These are phyloP conservation scores for Hanseniaspora sp. DNA, from an alignment of 1,139 yeast genomes.

Conservation along the genomic window DNA sequence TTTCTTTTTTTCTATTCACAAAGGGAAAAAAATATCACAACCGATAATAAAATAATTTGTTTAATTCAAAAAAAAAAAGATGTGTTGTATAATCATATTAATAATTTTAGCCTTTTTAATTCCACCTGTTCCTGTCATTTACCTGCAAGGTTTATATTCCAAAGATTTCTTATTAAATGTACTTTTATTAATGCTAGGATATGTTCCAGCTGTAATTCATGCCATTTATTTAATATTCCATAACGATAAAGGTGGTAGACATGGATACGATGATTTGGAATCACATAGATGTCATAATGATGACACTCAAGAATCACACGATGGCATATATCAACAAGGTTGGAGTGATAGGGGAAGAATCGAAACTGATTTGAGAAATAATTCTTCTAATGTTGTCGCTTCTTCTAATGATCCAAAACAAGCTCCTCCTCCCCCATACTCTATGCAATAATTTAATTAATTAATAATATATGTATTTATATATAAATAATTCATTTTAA, in stretches of 20 bases:
- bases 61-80: neutral
- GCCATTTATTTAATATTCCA: constrained; percentile 40
- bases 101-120: constrained; percentile 23
- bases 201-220: constrained; percentile 71
- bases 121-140: constrained; percentile 29
- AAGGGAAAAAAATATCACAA: too few relatives aligned
- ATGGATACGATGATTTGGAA: constrained; percentile 20
- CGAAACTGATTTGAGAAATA: constrained; percentile 10
- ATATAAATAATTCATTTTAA: too few relatives aligned
- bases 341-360: constrained; percentile 26
- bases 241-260: constrained; percentile 25
- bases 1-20: too few relatives aligned
- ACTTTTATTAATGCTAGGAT: constrained; percentile 65
- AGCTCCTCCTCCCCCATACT: constrained; percentile 21
- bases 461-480: too few relatives aligned
- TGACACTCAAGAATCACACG: constrained; percentile 5
- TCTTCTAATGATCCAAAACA: neutral
- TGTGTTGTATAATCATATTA: constrained; percentile 14
- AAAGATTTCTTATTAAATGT: constrained; percentile 52
- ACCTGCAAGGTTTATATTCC: constrained; percentile 28
- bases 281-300: neutral
- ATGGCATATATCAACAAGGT: constrained; percentile 26
- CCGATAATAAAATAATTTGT: too few relatives aligned
- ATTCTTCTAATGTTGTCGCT: neutral
- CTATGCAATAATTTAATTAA: too few relatives aligned